A percentile compares a stretch with the other conserved stretches of the same genome.
These are phyloP conservation scores for Gentiana macrophylla DNA, from an alignment of 257 asterid species.

Conservation along the genomic window DNA sequence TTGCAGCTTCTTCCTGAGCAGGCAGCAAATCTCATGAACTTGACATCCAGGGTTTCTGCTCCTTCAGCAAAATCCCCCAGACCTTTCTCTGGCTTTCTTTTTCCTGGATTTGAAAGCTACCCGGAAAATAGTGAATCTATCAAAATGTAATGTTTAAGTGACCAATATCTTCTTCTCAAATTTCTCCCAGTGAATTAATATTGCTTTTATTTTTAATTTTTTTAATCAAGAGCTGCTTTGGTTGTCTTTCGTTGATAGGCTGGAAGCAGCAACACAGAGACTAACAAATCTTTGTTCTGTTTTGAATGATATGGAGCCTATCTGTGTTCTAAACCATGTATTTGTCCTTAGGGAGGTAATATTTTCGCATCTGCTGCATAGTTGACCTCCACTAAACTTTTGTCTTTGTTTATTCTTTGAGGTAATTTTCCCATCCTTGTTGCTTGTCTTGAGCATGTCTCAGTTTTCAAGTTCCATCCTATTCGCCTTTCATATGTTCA, in stretches of 20 bases:
- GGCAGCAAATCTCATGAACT: slow-evolving; percentile 95
- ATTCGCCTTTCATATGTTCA: neutral
- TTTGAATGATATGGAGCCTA: slow-evolving; percentile 98
- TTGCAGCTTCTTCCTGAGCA: slow-evolving; percentile 95
- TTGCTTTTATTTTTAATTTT: neutral
- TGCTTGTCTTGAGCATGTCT: neutral
- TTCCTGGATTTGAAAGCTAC: slow-evolving; percentile 91
- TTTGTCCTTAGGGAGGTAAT: slow-evolving; percentile 96
- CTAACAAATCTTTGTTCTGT: slow-evolving; percentile 93
- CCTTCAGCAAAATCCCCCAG: slow-evolving; percentile 78
- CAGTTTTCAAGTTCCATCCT: neutral
- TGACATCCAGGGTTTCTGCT: slow-evolving; percentile 70
- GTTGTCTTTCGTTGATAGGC: slow-evolving; percentile 45
- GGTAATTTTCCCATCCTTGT: neutral
- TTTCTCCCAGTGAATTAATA: neutral
- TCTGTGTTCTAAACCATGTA: slow-evolving; percentile 91
- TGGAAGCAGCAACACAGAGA: slow-evolving; percentile 99
- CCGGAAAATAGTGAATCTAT: slow-evolving; percentile 83
- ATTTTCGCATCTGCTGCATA: neutral
- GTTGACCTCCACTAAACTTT: too few species aligned
- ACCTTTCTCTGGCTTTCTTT: slow-evolving; percentile 69
- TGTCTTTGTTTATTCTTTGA: neutral
- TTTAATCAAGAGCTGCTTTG: slow-evolving; percentile 5
- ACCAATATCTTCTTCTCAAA: slow-evolving; percentile 3
- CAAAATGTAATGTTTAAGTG: slow-evolving; percentile 46